Evolutionary conservation across 306 rosid genomes (phyloP).

Genomic region (Astragalus glycyphyllos): DNA sequence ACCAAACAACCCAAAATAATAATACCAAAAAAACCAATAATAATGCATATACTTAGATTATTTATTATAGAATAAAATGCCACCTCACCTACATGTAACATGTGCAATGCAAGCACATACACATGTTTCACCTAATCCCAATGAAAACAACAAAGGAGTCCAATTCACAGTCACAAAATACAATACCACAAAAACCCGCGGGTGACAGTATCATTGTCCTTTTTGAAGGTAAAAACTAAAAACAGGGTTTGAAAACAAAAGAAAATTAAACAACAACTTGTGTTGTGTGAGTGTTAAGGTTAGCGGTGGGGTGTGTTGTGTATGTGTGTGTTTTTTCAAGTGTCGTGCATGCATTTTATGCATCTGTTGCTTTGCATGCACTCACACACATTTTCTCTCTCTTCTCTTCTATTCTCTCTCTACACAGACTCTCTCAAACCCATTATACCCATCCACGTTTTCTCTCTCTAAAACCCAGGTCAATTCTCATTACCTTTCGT

Average conservation of each 20-base stretch:
- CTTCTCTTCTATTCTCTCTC: constrained; percentile 35
- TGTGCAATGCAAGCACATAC: constrained; percentile 46
- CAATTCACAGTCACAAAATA: constrained; percentile 13
- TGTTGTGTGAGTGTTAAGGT: constrained; percentile 46
- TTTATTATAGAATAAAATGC: no score
- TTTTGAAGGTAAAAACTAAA: constrained; percentile 21
- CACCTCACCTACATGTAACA: constrained; percentile 39
- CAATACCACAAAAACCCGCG: constrained; percentile 14
- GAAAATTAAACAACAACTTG: constrained; percentile 48
- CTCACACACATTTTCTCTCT: constrained; percentile 56
- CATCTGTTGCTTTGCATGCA: constrained; percentile 93
- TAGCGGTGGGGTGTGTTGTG: constrained; percentile 42
- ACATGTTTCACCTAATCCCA: constrained; percentile 41
- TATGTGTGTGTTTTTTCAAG: constrained; percentile 68
- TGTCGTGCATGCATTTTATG: constrained; percentile 99
- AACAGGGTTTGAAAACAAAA: constrained; percentile 25
- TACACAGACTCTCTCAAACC: not conserved
- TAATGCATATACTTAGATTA: not conserved
- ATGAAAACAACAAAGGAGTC: constrained; percentile 18
- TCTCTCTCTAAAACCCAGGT: constrained; percentile 55
- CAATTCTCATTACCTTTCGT: constrained; percentile 47
- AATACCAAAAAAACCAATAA: not conserved
- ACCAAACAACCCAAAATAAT: not conserved
- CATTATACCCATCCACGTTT: constrained; percentile 43
- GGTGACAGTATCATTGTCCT: constrained; percentile 42